These are phyloP conservation scores for Fusarium irregulare DNA, from an alignment of 2,329 filamentous ascomycete species.

Conservation along the genomic window DNA sequence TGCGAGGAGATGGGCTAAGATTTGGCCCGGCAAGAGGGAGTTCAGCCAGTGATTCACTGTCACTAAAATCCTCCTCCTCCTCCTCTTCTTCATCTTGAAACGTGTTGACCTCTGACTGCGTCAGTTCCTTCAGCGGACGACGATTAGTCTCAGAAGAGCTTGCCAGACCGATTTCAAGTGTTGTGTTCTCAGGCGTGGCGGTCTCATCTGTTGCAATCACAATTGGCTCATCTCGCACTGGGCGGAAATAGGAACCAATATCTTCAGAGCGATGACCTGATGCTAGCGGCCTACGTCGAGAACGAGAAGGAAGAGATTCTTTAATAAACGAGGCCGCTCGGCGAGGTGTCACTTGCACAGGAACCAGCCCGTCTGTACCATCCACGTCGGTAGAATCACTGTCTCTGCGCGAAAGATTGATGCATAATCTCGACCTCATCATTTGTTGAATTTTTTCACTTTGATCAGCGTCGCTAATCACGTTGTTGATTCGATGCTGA, in stretches of 20 bases:
- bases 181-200: slow-evolving; percentile 42
- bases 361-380: slow-evolving; percentile 28
- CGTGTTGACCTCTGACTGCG: slow-evolving; percentile 38
- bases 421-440: slow-evolving; percentile 47
- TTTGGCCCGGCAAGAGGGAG: slow-evolving; percentile 13
- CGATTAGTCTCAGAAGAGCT: slow-evolving; percentile 22
- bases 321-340: slow-evolving; percentile 6
- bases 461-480: background rate
- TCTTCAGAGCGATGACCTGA: slow-evolving; percentile 31
- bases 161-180: slow-evolving; percentile 6
- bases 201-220: slow-evolving; percentile 52
- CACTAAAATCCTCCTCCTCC: slow-evolving; percentile 12
- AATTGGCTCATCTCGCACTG: slow-evolving; percentile 42
- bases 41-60: background rate
- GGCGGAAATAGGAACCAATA: slow-evolving; percentile 50
- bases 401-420: slow-evolving; percentile 50
- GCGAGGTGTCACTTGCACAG: slow-evolving; percentile 44
- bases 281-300: slow-evolving; percentile 6
- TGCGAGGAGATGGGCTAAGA: slow-evolving; percentile 5
- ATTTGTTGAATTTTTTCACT: slow-evolving; percentile 13
- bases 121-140: slow-evolving; percentile 40
- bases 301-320: slow-evolving; percentile 5
- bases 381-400: slow-evolving; percentile 50
- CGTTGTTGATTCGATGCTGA: background rate
- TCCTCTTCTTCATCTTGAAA: slow-evolving; percentile 36